phyloP scores from a whole-genome alignment of 2,329 filamentous ascomycete species.

The Leptosphaerulina australis region DNA sequence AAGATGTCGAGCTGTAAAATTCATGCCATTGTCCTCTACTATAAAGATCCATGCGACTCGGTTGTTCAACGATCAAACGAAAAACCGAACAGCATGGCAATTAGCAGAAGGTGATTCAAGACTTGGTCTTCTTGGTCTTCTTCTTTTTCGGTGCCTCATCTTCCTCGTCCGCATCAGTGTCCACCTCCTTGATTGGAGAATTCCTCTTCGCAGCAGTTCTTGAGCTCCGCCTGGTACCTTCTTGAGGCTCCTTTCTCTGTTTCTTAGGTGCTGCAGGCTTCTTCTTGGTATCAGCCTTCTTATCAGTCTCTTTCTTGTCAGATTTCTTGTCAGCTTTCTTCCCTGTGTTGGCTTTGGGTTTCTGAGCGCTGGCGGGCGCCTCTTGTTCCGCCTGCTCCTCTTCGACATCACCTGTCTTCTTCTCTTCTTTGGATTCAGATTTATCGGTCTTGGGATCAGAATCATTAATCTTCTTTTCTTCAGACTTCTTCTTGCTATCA shows the following conservation, averaged over 20 bases:
- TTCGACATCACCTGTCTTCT: slow-evolving; percentile 19
- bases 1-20: slow-evolving; percentile 1
- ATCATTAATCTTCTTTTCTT: slow-evolving; percentile 30
- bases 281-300: slow-evolving; percentile 26
- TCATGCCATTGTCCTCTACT: neutral
- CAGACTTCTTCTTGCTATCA: slow-evolving; percentile 22
- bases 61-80: neutral
- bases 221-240: slow-evolving; percentile 30
- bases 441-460: slow-evolving; percentile 32
- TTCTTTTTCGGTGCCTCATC: slow-evolving; percentile 28
- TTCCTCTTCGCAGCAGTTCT: slow-evolving; percentile 30
- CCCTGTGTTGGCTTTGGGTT: slow-evolving; percentile 30
- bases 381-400: slow-evolving; percentile 23
- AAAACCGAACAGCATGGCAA: neutral
- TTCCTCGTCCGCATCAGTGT: slow-evolving; percentile 24
- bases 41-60: neutral
- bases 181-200: slow-evolving; percentile 22
- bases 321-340: slow-evolving; percentile 24
- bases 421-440: slow-evolving; percentile 25
- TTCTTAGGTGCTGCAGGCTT: slow-evolving; percentile 23
- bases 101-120: slow-evolving; percentile 1
- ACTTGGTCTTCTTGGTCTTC: slow-evolving; percentile 25
- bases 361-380: slow-evolving; percentile 27
- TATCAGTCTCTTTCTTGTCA: slow-evolving; percentile 24
- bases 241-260: slow-evolving; percentile 26